Percentiles rank a stretch among this genome's conserved stretches.
Evolutionary conservation across 2,329 filamentous ascomycete genomes (phyloP).

Genomic region (Colletotrichum cereale): DNA sequence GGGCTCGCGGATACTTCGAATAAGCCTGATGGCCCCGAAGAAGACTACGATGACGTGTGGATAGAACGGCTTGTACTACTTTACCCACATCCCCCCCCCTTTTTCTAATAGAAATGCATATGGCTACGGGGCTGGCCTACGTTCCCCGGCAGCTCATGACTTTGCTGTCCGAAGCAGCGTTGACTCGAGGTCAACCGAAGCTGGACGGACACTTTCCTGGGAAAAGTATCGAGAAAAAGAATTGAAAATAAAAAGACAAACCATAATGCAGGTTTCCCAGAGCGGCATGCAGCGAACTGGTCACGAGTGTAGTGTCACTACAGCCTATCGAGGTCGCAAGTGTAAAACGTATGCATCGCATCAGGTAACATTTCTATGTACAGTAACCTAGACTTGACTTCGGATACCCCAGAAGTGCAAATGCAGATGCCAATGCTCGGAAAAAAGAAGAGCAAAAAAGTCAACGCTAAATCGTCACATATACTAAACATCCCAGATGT

Average conservation of each 20-base stretch:
- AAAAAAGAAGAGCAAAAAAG: background rate
- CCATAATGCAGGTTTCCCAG: background rate
- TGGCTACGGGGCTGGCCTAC: constrained; percentile 15
- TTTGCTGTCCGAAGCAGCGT: background rate
- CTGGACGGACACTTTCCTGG: background rate
- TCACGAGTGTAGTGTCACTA: too few relatives aligned
- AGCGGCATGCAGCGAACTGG: background rate
- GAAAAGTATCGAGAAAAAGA: background rate
- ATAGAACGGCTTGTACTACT: constrained; percentile 56
- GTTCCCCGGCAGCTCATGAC: background rate
- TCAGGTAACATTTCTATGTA: constrained; percentile 34
- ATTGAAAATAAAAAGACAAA: background rate
- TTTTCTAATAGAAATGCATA: constrained; percentile 49
- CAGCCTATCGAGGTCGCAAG: too few relatives aligned
- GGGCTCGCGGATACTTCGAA: background rate
- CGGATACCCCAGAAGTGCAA: constrained; percentile 9
- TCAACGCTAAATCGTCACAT: constrained; percentile 30
- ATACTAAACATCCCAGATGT: constrained; percentile 3
- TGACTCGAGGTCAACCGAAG: background rate
- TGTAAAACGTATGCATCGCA: constrained; percentile 9
- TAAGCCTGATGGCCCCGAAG: background rate
- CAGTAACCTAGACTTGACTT: constrained; percentile 27
- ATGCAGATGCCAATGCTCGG: constrained; percentile 33
- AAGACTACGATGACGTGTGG: background rate
- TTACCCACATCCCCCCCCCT: too few relatives aligned